Evolutionary conservation across 305 asterid genomes (phyloP).

Genomic region (Euphrasia arctica): DNA sequence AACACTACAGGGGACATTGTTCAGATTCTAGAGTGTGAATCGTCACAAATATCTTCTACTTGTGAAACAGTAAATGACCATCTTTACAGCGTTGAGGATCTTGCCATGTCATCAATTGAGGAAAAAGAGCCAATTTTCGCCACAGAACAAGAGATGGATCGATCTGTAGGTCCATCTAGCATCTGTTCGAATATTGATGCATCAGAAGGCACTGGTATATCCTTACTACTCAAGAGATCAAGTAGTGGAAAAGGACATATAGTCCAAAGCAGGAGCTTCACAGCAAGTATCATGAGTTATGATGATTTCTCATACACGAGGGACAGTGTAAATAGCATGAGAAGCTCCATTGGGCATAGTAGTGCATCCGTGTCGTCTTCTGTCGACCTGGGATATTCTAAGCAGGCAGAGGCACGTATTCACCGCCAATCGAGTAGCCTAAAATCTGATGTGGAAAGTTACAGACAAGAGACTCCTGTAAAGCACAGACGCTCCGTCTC

Average conservation of each 20-base stretch:
- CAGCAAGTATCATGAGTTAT: slow-evolving; percentile 67
- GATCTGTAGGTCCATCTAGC: slow-evolving; percentile 31
- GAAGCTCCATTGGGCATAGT: slow-evolving; percentile 78
- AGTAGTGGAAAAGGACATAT: slow-evolving; percentile 55
- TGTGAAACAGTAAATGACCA: slow-evolving; percentile 33
- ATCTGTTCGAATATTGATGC: slow-evolving; percentile 36
- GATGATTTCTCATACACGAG: slow-evolving; percentile 78
- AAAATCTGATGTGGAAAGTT: slow-evolving; percentile 62
- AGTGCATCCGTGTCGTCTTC: slow-evolving; percentile 82
- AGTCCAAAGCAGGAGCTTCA: slow-evolving; percentile 73
- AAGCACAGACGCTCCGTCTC: slow-evolving; percentile 71
- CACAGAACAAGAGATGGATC: slow-evolving; percentile 28
- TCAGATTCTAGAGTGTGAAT: slow-evolving; percentile 29
- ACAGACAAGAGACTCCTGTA: slow-evolving; percentile 44
- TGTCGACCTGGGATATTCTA: slow-evolving; percentile 69
- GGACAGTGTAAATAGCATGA: slow-evolving; percentile 69
- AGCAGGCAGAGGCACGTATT: slow-evolving; percentile 47
- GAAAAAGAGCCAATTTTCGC: slow-evolving; percentile 5
- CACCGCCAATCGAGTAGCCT: slow-evolving; percentile 65
- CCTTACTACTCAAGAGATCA: slow-evolving; percentile 65
- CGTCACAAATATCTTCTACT: slow-evolving; percentile 31
- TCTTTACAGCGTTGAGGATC: slow-evolving; percentile 3
- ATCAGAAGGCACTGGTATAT: slow-evolving; percentile 67
- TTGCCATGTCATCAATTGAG: neutral
- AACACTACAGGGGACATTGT: slow-evolving; percentile 32